Evolutionary conservation across 2,329 filamentous ascomycete genomes (phyloP), one percentile per base, ranked within the genome.

Genomic region (Trichoderma polysporum): DNA sequence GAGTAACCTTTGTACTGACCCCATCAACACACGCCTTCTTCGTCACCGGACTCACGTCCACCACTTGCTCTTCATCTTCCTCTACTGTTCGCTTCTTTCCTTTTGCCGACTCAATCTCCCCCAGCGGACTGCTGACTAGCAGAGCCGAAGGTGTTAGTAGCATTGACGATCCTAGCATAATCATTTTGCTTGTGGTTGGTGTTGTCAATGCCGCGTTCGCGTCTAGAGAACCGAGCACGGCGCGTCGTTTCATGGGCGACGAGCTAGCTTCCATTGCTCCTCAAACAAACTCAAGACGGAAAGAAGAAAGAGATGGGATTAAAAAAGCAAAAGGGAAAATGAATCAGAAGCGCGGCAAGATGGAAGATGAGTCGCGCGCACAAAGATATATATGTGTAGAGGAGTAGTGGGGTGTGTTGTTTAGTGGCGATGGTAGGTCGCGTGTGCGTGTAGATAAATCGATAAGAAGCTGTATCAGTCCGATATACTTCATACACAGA

Each of bases 171-270:
- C 37, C 58, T 13, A 66, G 39, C 50, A 53, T 66, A 2, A 12
- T 25, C 35, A 31, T 29, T 31, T 67, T 67, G 37, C 33, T 50
- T n/a, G 39, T 35, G 8, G 31, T 49, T 22, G 66, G 66, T n/a
- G 66, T 65, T 31, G 45, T 37, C 60, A 65, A 33, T 10, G 41
- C 74, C 73, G 79, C 78, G 77, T 84, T 84, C 64, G 79, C 78
- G 75, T 84, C 78, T 59, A 83, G 76, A 25, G 80, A 74, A 60
- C 79, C 82, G 47, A 85, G 80, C 69, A 80, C 81, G 79, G 80
- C 82, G 80, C 83, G 83, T 80, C 81, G 77, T 73, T 83, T 84
- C 41, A 74, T 69, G 12, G 82, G 82, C 53, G 79, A 79, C 49
- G 78, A 53, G 33, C 15, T 47, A 27, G 68, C 37, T 39, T 67